phyloP scores from a whole-genome alignment of 192 early-diverging fungal species.

The Dimargaris xerosporica region DNA sequence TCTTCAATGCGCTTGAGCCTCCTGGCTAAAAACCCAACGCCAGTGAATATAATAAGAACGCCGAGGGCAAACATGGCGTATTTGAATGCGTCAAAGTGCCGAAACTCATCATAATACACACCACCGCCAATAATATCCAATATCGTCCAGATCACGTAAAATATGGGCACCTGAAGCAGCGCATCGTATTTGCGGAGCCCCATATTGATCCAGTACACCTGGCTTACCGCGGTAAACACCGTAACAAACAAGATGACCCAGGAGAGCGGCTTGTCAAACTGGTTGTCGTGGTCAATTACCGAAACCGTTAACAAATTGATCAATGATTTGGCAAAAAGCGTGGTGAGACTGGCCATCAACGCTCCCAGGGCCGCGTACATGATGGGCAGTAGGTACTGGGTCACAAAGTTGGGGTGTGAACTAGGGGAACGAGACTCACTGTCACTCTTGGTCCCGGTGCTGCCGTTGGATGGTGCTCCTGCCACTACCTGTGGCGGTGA shows the following conservation, averaged over 20 bases:
- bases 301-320: conserved; percentile 52
- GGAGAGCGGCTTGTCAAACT: conserved; percentile 44
- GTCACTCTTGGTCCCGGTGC: too few relatives aligned
- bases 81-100: conserved; percentile 38
- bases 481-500: too few relatives aligned
- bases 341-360: conserved; percentile 60
- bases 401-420: too few relatives aligned
- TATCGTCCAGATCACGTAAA: conserved; percentile 66
- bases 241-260: conserved; percentile 59
- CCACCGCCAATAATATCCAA: conserved; percentile 73
- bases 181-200: conserved; percentile 67
- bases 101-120: conserved; percentile 66
- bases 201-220: conserved; percentile 78
- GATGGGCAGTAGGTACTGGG: conserved; percentile 40
- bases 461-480: too few relatives aligned
- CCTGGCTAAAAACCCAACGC: conserved; percentile 48
- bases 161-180: conserved; percentile 65
- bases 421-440: too few relatives aligned
- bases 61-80: conserved; percentile 51
- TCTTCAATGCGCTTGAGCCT: conserved; percentile 26
- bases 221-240: conserved; percentile 53
- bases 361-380: conserved; percentile 59
- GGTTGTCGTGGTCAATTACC: conserved; percentile 52
- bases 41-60: conserved; percentile 53
- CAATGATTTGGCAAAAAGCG: conserved; percentile 68